Conservation (phyloP, 768 basidiomycete species). For the Boletus tylopilopsis region DNA sequence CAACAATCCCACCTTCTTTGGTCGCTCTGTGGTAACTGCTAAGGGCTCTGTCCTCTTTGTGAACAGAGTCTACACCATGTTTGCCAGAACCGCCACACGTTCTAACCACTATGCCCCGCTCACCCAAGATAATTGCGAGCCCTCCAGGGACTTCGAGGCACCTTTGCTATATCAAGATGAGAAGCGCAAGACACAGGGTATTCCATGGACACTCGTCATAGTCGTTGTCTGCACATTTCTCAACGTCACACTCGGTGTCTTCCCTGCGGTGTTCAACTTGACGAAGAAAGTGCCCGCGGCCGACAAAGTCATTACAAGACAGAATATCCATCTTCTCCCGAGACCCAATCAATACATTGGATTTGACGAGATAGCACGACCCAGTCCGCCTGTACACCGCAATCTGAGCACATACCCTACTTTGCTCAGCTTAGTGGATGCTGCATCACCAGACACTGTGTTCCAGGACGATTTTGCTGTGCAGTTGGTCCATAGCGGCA, state of each 20-base stretch:
- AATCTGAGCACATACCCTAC: slow-evolving; percentile 5
- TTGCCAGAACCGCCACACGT: background rate
- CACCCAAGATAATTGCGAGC: background rate
- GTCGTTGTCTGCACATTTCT: slow-evolving; percentile 6
- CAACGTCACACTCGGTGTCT: slow-evolving; percentile 4
- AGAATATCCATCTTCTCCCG: slow-evolving; percentile 6
- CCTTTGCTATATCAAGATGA: background rate
- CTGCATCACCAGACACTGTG: slow-evolving; percentile 4
- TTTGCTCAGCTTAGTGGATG: slow-evolving; percentile 9
- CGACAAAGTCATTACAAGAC: slow-evolving; percentile 1
- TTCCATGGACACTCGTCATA: slow-evolving; percentile 5
- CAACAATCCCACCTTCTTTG: background rate
- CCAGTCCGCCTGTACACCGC: background rate
- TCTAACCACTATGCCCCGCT: slow-evolving; percentile 1
- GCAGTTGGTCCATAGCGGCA: slow-evolving; percentile 7
- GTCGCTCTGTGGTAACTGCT: too few species aligned
- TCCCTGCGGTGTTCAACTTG: background rate
- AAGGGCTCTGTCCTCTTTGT: too few species aligned
- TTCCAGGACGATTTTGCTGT: slow-evolving; percentile 5
- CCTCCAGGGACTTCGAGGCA: background rate
- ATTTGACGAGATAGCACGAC: slow-evolving; percentile 6
- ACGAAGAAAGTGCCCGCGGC: background rate
- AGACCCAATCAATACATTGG: slow-evolving; percentile 12
- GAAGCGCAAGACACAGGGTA: background rate
- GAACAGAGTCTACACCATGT: slow-evolving; percentile 3